These are phyloP conservation scores for Aspergillus indologenus DNA, from an alignment of 495 filamentous ascomycete species.

Conservation along the genomic window DNA sequence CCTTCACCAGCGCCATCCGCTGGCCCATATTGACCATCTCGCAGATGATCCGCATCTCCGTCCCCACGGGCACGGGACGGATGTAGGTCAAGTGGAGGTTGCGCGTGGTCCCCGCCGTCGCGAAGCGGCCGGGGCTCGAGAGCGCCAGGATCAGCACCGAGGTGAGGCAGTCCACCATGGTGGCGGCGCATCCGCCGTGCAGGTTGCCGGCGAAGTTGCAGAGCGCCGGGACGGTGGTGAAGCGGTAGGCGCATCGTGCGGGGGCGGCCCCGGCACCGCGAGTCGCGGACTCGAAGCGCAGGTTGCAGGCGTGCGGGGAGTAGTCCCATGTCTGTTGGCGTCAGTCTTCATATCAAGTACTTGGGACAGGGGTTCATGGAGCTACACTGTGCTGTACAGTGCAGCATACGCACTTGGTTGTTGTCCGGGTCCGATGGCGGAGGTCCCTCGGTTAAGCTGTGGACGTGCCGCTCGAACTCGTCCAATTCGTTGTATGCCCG, in stretches of 20 bases:
- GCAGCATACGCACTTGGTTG: not conserved
- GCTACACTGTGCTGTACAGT: too few relatives aligned
- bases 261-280: slow-evolving; percentile 33
- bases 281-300: slow-evolving; percentile 43
- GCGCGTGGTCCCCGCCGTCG: slow-evolving; percentile 60
- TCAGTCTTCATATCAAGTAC: too few relatives aligned
- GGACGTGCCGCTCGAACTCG: not conserved
- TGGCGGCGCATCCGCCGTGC: slow-evolving; percentile 68
- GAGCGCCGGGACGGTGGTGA: slow-evolving; percentile 52
- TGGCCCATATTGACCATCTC: slow-evolving; percentile 63
- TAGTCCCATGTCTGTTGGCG: slow-evolving; percentile 36
- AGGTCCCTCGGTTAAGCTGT: not conserved
- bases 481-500: not conserved
- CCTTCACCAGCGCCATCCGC: slow-evolving; percentile 45
- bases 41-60: slow-evolving; percentile 51
- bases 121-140: slow-evolving; percentile 59
- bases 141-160: slow-evolving; percentile 55
- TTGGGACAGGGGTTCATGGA: too few relatives aligned
- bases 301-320: slow-evolving; percentile 29
- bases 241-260: slow-evolving; percentile 35
- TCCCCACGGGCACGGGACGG: slow-evolving; percentile 54
- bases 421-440: not conserved
- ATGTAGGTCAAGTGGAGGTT: slow-evolving; percentile 67
- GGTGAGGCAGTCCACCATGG: slow-evolving; percentile 66
- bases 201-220: slow-evolving; percentile 60